These are phyloP conservation scores for Mycena filopes DNA, from an alignment of 768 basidiomycete species.

Conservation along the genomic window DNA sequence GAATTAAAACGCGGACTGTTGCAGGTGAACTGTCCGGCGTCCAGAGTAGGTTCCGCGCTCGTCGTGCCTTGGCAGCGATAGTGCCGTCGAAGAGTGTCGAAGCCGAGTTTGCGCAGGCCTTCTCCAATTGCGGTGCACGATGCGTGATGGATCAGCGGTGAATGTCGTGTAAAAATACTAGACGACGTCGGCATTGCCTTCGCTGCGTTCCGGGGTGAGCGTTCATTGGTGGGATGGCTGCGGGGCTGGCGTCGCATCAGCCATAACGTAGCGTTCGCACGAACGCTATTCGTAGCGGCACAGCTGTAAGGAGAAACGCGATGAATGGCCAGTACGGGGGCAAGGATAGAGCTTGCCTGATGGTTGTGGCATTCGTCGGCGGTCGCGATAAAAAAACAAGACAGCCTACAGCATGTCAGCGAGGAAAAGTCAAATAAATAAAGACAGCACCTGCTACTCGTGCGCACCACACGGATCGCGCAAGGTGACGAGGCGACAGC, in stretches of 20 bases:
- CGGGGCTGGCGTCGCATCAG: background rate
- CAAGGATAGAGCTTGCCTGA: slow-evolving; percentile 16
- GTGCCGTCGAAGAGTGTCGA: background rate
- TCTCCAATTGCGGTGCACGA: slow-evolving; percentile 31
- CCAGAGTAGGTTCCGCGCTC: slow-evolving; percentile 19
- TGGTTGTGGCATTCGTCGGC: background rate
- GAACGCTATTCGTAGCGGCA: slow-evolving; percentile 19
- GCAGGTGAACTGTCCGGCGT: slow-evolving; percentile 7
- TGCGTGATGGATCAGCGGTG: slow-evolving; percentile 32
- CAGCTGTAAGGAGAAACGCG: slow-evolving; percentile 24
- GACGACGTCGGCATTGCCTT: slow-evolving; percentile 5
- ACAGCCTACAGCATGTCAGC: background rate
- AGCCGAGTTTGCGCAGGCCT: slow-evolving; percentile 1
- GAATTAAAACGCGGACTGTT: no score
- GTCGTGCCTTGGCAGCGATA: slow-evolving; percentile 23
- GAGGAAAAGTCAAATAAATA: no score
- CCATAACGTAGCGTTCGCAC: background rate
- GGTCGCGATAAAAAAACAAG: background rate
- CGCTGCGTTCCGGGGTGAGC: slow-evolving; percentile 11
- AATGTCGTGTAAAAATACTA: slow-evolving; percentile 6
- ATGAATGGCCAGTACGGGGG: no score
- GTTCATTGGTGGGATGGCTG: slow-evolving; percentile 24
- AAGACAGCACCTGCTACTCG: no score
- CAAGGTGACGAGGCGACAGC: slow-evolving; percentile 23
- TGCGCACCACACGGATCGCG: background rate